Evolutionary conservation across 164 flowering plant genomes (phyloP).

Genomic region (Berberis thunbergii): DNA sequence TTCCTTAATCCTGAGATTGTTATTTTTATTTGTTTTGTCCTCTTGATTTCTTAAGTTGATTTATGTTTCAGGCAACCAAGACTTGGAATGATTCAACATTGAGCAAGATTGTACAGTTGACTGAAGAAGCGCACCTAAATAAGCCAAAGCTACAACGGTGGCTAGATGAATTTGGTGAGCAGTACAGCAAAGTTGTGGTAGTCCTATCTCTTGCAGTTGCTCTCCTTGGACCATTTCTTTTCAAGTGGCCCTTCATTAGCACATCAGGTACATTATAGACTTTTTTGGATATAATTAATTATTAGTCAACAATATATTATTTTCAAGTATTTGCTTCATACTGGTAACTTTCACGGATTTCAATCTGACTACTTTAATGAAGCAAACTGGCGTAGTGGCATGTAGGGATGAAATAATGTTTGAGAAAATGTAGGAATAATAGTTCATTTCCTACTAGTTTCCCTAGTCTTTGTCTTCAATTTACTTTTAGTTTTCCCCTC

Average conservation of each 20-base stretch:
- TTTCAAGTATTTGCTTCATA: neutral
- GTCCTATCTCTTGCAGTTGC: slow-evolving; percentile 73
- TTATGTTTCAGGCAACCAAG: slow-evolving; percentile 57
- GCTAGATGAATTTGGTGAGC: slow-evolving; percentile 97
- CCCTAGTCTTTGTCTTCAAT: too few species aligned
- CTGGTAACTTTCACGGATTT: too few species aligned
- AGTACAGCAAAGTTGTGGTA: slow-evolving; percentile 84
- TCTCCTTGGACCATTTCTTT: slow-evolving; percentile 77
- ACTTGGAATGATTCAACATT: slow-evolving; percentile 90
- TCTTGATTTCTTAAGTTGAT: neutral
- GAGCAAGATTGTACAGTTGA: slow-evolving; percentile 77
- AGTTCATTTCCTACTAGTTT: too few species aligned
- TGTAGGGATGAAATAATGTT: too few species aligned
- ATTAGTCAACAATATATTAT: neutral
- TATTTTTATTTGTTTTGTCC: neutral
- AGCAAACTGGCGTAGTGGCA: too few species aligned
- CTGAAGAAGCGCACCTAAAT: slow-evolving; percentile 88
- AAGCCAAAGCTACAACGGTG: slow-evolving; percentile 96
- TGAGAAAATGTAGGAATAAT: too few species aligned
- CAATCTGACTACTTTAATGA: too few species aligned
- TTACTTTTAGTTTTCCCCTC: too few species aligned
- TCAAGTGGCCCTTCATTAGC: slow-evolving; percentile 87
- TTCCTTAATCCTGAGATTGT: neutral
- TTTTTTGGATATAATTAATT: neutral
- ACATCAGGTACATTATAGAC: slow-evolving; percentile 55